phyloP scores from a whole-genome alignment of 768 basidiomycete genomes.

The Hortiboletus flavorubellus region DNA sequence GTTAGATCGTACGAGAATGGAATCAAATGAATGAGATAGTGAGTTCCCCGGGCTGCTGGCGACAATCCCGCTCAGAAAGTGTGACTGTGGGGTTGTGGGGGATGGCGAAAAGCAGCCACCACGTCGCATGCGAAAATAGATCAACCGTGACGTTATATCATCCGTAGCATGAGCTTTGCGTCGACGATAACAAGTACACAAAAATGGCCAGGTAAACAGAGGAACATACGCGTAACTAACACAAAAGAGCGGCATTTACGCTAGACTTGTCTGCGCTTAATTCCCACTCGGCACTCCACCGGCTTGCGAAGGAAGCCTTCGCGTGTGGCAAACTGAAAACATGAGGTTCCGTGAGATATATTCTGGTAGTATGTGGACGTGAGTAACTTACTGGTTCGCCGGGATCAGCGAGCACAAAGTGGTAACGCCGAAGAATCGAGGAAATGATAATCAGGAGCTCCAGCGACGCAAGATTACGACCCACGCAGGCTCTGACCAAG shows the following conservation, averaged over 20 bases:
- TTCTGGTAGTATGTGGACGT: neutral
- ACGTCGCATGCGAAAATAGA: slow-evolving; percentile 19
- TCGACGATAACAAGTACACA: neutral
- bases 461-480: slow-evolving; percentile 75
- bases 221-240: neutral
- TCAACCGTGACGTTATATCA: neutral
- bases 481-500: slow-evolving; percentile 67
- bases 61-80: slow-evolving; percentile 4
- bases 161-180: neutral
- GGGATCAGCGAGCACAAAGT: slow-evolving; percentile 64
- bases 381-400: slow-evolving; percentile 47
- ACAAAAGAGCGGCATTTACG: neutral
- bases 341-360: slow-evolving; percentile 10
- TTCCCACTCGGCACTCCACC: slow-evolving; percentile 64
- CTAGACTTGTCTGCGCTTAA: slow-evolving; percentile 54
- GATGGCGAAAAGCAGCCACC: neutral
- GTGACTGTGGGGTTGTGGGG: slow-evolving; percentile 10
- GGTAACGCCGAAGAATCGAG: slow-evolving; percentile 74
- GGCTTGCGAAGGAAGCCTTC: slow-evolving; percentile 93
- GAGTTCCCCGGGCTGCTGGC: neutral
- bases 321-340: slow-evolving; percentile 57
- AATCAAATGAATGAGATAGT: slow-evolving; percentile 19
- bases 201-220: neutral
- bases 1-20: slow-evolving; percentile 5
- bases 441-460: slow-evolving; percentile 78